Evolutionary conservation across 805 yeast genomes (phyloP).

Genomic region (Wickerhamiella allomyrinae): DNA sequence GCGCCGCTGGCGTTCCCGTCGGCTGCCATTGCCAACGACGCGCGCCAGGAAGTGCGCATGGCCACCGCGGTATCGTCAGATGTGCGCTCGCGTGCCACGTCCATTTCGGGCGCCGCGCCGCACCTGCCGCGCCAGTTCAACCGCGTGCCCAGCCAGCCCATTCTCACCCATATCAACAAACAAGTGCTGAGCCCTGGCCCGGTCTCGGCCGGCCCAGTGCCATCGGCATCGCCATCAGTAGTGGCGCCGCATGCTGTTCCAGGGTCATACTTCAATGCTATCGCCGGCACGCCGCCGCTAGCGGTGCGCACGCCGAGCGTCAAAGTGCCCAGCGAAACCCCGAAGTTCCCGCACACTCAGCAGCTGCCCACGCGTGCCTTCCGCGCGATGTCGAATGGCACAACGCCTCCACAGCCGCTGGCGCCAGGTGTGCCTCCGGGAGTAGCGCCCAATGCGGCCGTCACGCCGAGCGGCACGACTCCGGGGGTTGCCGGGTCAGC

Average conservation of each 20-base stretch:
- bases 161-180: background rate
- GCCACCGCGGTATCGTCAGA: background rate
- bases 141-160: background rate
- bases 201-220: slow-evolving; percentile 15
- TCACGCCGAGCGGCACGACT: slow-evolving; percentile 8
- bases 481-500: background rate
- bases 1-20: background rate
- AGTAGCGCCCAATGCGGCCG: slow-evolving; percentile 7
- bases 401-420: slow-evolving; percentile 15
- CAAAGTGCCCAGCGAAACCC: slow-evolving; percentile 1
- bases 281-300: background rate
- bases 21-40: too few relatives aligned
- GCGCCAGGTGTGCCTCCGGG: slow-evolving; percentile 2
- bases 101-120: background rate
- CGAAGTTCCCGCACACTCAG: slow-evolving; percentile 7
- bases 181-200: background rate
- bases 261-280: background rate
- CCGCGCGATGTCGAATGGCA: slow-evolving; percentile 20
- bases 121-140: background rate
- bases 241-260: background rate
- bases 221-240: slow-evolving; percentile 19
- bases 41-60: too few relatives aligned
- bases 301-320: background rate
- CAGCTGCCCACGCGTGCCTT: slow-evolving; percentile 4
- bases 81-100: slow-evolving; percentile 1